Evolutionary conservation across 306 rosid species (phyloP).

Genomic region (Citrullus mucosospermus): DNA sequence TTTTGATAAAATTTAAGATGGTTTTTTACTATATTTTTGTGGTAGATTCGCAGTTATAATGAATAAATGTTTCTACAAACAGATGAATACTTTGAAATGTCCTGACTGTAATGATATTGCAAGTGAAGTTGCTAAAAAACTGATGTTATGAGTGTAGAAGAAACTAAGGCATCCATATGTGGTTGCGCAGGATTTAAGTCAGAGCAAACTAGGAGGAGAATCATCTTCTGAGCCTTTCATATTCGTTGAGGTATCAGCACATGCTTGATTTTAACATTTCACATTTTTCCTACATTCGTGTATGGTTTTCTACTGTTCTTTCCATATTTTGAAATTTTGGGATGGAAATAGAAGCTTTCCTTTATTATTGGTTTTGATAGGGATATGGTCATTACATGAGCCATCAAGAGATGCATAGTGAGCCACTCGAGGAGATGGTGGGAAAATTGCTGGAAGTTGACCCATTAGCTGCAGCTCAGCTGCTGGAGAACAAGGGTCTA

Average conservation of each 20-base stretch:
- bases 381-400: slow-evolving; percentile 74
- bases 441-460: slow-evolving; percentile 66
- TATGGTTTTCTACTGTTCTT: not conserved
- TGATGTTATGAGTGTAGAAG: not conserved
- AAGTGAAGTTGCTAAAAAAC: not conserved
- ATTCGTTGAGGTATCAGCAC: slow-evolving; percentile 58
- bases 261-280: not conserved
- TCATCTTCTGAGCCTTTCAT: slow-evolving; percentile 40
- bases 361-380: slow-evolving; percentile 19
- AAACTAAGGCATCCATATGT: not conserved
- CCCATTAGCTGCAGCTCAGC: slow-evolving; percentile 42
- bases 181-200: slow-evolving; percentile 52
- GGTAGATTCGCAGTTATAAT: not conserved
- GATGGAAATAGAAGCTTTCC: not conserved
- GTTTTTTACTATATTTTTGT: not conserved
- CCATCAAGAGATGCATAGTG: slow-evolving; percentile 41
- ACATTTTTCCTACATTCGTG: not conserved
- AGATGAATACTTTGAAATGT: not conserved
- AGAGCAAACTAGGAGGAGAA: slow-evolving; percentile 46
- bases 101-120: not conserved
- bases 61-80: not conserved
- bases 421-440: slow-evolving; percentile 85
- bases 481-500: slow-evolving; percentile 66
- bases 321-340: not conserved
- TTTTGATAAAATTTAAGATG: not conserved